Evolutionary conservation across 176 grass and related monocot genomes (phyloP).

Genomic region (Panicum miliaceum): DNA sequence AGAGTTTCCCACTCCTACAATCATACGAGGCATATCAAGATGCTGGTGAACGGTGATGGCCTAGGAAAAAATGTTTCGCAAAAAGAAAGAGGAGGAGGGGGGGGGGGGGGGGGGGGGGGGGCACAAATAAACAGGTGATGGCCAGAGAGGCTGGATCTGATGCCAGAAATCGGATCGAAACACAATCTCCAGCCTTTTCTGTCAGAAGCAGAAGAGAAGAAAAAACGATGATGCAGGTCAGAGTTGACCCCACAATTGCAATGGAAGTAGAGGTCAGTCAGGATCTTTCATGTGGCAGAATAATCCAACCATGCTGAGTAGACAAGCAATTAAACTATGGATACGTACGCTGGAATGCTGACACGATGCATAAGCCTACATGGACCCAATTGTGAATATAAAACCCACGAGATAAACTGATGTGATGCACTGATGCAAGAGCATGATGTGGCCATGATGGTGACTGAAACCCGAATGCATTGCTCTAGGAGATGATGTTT

Average conservation of each 20-base stretch:
- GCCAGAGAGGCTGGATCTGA: slow-evolving; percentile 31
- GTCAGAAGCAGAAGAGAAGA: background rate
- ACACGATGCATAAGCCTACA: slow-evolving; percentile 40
- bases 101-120: too few relatives aligned
- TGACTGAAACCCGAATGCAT: slow-evolving; percentile 46
- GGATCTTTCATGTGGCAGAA: slow-evolving; percentile 34
- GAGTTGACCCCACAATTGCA: slow-evolving; percentile 30
- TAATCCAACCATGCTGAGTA: slow-evolving; percentile 50
- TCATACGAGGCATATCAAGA: background rate
- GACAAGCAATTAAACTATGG: slow-evolving; percentile 38
- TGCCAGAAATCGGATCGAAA: slow-evolving; percentile 18
- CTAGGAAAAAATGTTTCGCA: background rate
- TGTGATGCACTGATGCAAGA: slow-evolving; percentile 7
- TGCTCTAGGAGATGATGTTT: background rate
- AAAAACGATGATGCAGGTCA: background rate
- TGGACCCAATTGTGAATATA: slow-evolving; percentile 26
- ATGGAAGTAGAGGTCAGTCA: slow-evolving; percentile 25
- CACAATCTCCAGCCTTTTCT: slow-evolving; percentile 33
- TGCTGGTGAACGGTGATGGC: background rate
- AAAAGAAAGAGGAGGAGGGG: too few relatives aligned
- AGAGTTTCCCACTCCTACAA: background rate
- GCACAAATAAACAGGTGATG: background rate
- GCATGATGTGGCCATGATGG: slow-evolving; percentile 22
- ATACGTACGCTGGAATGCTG: slow-evolving; percentile 16
- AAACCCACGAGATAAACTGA: background rate